phyloP scores from a whole-genome alignment of 495 filamentous ascomycete species.

The Hyaloscypha hepaticicola region DNA sequence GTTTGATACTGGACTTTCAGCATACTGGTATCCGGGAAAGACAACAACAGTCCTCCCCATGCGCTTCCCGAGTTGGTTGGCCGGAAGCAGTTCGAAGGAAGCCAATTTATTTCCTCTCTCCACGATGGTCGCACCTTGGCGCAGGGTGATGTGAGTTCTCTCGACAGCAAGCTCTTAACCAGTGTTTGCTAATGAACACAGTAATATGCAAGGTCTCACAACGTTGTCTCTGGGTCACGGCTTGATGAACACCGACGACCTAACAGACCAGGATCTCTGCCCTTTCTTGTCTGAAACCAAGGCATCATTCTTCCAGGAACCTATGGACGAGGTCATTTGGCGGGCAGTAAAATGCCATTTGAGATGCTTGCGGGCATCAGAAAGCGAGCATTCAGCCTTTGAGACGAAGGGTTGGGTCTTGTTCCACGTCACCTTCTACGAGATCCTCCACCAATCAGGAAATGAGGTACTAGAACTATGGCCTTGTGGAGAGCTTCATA shows the following conservation, averaged over 20 bases:
- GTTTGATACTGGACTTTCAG: conserved; percentile 4
- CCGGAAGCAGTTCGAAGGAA: neutral
- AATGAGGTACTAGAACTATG: neutral
- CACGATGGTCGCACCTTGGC: neutral
- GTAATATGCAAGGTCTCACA: conserved; percentile 4
- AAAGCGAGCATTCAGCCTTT: neutral
- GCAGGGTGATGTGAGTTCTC: conserved; percentile 3
- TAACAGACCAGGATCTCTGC: neutral
- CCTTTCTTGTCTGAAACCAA: conserved; percentile 1
- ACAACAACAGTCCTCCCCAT: neutral
- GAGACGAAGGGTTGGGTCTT: conserved; percentile 3
- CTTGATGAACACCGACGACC: neutral
- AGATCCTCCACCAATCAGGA: neutral
- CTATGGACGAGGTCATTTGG: neutral
- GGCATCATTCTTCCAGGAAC: neutral
- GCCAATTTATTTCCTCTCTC: neutral
- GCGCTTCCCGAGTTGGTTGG: neutral
- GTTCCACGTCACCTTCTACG: conserved; percentile 7
- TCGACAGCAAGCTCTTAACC: neutral
- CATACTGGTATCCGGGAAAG: conserved; percentile 5
- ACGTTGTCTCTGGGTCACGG: neutral
- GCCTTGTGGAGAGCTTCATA: conserved; percentile 10
- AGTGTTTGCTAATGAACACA: neutral
- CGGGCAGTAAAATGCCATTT: conserved; percentile 10
- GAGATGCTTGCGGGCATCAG: neutral